Evolutionary conservation across 352 stramenopile species (phyloP).

Genomic region (Globisporangium lucens): DNA sequence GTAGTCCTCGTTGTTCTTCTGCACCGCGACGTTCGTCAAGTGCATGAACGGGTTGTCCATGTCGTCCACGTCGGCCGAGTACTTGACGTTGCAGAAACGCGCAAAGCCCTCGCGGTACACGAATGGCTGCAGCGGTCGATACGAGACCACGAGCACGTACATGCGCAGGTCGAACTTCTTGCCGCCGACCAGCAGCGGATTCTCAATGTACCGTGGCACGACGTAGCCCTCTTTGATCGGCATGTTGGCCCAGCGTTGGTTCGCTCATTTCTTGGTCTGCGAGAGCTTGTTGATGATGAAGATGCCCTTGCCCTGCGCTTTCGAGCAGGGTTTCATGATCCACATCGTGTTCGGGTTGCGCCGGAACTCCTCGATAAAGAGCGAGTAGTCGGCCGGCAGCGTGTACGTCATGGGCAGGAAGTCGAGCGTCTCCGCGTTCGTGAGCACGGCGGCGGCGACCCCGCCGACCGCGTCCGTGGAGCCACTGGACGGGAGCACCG

Average conservation of each 20-base stretch:
- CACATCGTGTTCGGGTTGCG: constrained; percentile 87
- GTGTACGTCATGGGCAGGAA: constrained; percentile 92
- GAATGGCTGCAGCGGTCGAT: constrained; percentile 74
- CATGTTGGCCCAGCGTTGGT: constrained; percentile 60
- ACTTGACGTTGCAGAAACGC: constrained; percentile 91
- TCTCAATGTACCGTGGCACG: constrained; percentile 88
- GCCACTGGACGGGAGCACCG: neutral
- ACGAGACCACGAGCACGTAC: constrained; percentile 91
- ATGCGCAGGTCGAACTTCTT: constrained; percentile 94
- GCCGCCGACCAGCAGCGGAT: constrained; percentile 87
- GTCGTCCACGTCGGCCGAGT: constrained; percentile 74
- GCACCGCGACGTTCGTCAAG: constrained; percentile 88
- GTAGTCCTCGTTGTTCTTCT: constrained; percentile 91
- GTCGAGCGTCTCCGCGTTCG: constrained; percentile 30
- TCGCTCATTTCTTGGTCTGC: constrained; percentile 91
- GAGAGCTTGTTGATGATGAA: constrained; percentile 93
- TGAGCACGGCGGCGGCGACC: constrained; percentile 1
- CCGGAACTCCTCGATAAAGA: constrained; percentile 91
- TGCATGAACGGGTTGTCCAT: constrained; percentile 92
- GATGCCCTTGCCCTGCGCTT: constrained; percentile 90
- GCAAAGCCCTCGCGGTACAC: constrained; percentile 90
- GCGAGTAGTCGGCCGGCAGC: constrained; percentile 89
- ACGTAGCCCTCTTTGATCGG: constrained; percentile 86
- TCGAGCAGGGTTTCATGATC: constrained; percentile 94
- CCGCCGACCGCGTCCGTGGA: constrained; percentile 1